phyloP scores from a whole-genome alignment of 2,329 filamentous ascomycete genomes.

The Trichocomaceae sp. region DNA sequence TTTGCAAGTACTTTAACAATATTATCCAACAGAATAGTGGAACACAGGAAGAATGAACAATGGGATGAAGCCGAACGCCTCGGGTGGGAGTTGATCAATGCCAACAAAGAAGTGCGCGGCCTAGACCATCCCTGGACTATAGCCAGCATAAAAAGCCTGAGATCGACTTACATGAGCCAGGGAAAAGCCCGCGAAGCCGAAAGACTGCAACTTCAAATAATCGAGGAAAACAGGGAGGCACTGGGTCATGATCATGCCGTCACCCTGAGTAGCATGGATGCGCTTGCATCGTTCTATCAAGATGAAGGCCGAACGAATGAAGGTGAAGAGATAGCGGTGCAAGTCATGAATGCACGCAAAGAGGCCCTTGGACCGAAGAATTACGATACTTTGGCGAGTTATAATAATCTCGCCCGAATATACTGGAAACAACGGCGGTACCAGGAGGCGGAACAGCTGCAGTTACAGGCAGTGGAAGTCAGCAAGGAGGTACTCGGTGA shows the following conservation, averaged over 20 bases:
- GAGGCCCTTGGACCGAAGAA: conserved; percentile 10
- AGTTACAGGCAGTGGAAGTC: conserved; percentile 13
- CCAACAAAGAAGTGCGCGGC: not conserved
- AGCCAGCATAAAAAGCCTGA: conserved; percentile 1
- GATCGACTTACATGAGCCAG: not conserved
- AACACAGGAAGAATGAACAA: no score
- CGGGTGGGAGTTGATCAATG: no score
- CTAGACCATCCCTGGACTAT: conserved; percentile 2
- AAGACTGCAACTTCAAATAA: not conserved
- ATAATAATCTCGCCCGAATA: not conserved
- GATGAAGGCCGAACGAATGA: conserved; percentile 5
- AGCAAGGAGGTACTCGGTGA: conserved; percentile 16
- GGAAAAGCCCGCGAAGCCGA: not conserved
- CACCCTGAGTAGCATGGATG: conserved; percentile 1
- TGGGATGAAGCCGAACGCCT: no score
- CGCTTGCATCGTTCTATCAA: not conserved
- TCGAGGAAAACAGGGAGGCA: not conserved
- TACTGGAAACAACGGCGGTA: conserved; percentile 15
- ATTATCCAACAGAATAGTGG: no score
- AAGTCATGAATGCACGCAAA: conserved; percentile 8
- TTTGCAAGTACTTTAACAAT: no score
- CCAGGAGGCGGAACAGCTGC: conserved; percentile 18
- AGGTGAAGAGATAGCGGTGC: conserved; percentile 10
- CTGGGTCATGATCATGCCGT: not conserved
- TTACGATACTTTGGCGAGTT: not conserved